A percentile compares a stretch with the other conserved stretches of the same genome.
Conservation (phyloP, 495 filamentous ascomycete species). For the Hypoxylon rickii region DNA sequence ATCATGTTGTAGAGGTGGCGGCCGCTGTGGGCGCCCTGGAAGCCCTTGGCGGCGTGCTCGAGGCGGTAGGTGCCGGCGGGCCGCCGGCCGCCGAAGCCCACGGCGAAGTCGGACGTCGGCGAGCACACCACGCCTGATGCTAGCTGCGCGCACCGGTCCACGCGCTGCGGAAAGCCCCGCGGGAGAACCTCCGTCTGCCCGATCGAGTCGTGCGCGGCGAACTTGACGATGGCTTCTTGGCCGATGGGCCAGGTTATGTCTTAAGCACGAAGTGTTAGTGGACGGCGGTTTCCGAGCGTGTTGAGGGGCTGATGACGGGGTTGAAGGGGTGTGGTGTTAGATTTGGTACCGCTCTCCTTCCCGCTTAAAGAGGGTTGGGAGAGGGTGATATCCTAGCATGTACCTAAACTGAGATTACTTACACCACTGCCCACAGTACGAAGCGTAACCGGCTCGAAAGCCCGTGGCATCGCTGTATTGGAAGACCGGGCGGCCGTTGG, state of each 20-base stretch:
- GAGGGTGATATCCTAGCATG: background rate
- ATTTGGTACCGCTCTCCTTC: background rate
- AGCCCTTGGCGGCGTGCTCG: conserved; percentile 35
- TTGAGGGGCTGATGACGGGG: too few species aligned
- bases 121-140: conserved; percentile 35
- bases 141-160: conserved; percentile 45
- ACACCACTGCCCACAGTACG: conserved; percentile 42
- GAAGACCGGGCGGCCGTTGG: conserved; percentile 39
- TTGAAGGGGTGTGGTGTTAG: background rate
- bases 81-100: conserved; percentile 41
- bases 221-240: conserved; percentile 38
- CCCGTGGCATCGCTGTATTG: conserved; percentile 41
- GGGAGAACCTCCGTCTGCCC: conserved; percentile 39
- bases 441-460: conserved; percentile 41
- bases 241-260: conserved; percentile 46
- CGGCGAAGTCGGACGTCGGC: conserved; percentile 15
- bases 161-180: conserved; percentile 29
- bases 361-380: background rate
- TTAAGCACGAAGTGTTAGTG: background rate
- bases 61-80: conserved; percentile 33
- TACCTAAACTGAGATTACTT: background rate
- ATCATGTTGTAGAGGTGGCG: conserved; percentile 43
- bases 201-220: conserved; percentile 43
- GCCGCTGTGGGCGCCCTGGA: conserved; percentile 38
- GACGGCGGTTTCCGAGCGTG: too few species aligned